Evolutionary conservation across 2,329 filamentous ascomycete species (phyloP), one percentile per base, ranked within the genome.

Genomic region (Nemania bipapillata): DNA sequence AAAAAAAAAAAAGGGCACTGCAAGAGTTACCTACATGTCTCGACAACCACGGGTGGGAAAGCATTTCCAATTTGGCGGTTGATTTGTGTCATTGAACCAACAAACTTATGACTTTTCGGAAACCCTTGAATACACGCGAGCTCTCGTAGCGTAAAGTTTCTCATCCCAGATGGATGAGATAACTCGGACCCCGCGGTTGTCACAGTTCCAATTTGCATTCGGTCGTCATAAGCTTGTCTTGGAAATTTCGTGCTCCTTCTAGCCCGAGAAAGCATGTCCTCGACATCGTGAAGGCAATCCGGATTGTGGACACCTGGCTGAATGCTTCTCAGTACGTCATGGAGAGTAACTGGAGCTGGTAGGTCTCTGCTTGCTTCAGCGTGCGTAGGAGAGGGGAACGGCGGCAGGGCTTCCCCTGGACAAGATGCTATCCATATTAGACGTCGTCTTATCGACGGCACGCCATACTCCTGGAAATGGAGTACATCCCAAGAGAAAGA

Each of bases 51-150:
- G 0, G 91, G 87, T 0, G 92, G 90, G 9, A 94, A 92, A 0
- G 92, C 92, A 73, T 95, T 94, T 0, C 92, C 92, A 69, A 94
- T 91, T 76, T 93, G 91, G 69, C 83, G 85, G 63, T 84, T 85
- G 3, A 88, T 80, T 15, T 75, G 76, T 0, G 76, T 81, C 11
- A 11, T 63, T 0, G 42, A 49, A 0, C 80, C 81, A 0, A 78
- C 63, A 74, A 94, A 94, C 0, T 76, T 75, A 75, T 92, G 89
- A 1, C 79, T 75, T 0, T 77, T 61, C 0, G 91, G 90, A 61
- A 95, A 95, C 0, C 89, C 89, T 70, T 93, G 90, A 0, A 95
- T 76, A 1, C 82, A 82, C 0, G 92, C 91, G 12, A 87, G 83
- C 75, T 96, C 92, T 0, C 89, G 83, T 1, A 86, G 75, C 0